Percentiles rank a stretch among this genome's conserved stretches.
phyloP scores from a whole-genome alignment of 768 basidiomycete genomes.

The Amanita fuliginea region DNA sequence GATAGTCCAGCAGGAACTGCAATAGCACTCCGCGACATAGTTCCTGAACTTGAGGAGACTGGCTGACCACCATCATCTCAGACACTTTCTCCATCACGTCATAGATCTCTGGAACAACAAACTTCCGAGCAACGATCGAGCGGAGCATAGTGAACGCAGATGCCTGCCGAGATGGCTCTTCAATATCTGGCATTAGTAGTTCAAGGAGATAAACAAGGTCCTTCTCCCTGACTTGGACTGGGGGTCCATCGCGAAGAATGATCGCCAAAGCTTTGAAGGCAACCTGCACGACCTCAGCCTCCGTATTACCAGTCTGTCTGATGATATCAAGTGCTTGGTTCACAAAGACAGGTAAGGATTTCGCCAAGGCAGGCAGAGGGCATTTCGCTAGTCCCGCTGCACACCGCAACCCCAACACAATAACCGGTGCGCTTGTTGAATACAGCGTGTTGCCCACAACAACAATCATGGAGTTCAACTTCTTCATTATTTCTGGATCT shows the following conservation, averaged over 20 bases:
- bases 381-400: conserved; percentile 75
- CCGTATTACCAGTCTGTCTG: conserved; percentile 73
- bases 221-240: conserved; percentile 76
- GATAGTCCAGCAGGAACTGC: conserved; percentile 94
- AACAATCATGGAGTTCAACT: conserved; percentile 78
- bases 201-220: conserved; percentile 84
- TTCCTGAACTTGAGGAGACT: conserved; percentile 86
- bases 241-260: conserved; percentile 82
- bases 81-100: conserved; percentile 92
- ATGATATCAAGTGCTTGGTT: conserved; percentile 78
- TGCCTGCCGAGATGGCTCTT: conserved; percentile 78
- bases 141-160: conserved; percentile 83
- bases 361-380: conserved; percentile 64
- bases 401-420: conserved; percentile 67
- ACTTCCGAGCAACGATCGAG: conserved; percentile 82
- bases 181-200: conserved; percentile 79
- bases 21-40: conserved; percentile 80
- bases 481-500: conserved; percentile 60
- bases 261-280: conserved; percentile 79
- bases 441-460: conserved; percentile 90
- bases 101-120: conserved; percentile 94
- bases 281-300: conserved; percentile 82
- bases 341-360: conserved; percentile 73
- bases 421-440: conserved; percentile 64
- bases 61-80: conserved; percentile 87